Percentiles rank a stretch among this genome's conserved stretches.
Evolutionary conservation across 257 asterid genomes (phyloP).

Genomic region (Prunella vulgaris): DNA sequence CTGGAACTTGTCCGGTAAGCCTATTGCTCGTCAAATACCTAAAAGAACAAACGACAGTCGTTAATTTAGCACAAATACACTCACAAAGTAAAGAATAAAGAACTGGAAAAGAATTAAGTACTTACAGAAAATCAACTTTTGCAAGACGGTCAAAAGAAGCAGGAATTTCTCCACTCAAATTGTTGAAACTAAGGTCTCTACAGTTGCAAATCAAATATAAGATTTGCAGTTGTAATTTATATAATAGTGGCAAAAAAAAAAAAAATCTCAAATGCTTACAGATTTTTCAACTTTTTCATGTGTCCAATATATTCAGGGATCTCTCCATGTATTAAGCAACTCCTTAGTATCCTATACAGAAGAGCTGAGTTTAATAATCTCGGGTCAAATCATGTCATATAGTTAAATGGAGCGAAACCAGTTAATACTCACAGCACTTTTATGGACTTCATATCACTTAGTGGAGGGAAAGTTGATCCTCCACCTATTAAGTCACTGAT

Average conservation of each 20-base stretch:
- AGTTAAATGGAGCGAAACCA: neutral
- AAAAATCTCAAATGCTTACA: slow-evolving; percentile 41
- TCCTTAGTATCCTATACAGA: slow-evolving; percentile 50
- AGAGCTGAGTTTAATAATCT: slow-evolving; percentile 12
- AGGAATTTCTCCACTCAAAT: slow-evolving; percentile 71
- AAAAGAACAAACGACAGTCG: neutral
- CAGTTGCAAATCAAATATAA: slow-evolving; percentile 15
- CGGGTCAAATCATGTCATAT: neutral
- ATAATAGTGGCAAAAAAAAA: neutral
- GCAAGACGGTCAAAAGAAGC: slow-evolving; percentile 36
- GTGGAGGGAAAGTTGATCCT: slow-evolving; percentile 59
- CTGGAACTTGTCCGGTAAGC: slow-evolving; percentile 64
- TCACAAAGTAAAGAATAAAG: slow-evolving; percentile 11
- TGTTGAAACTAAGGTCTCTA: slow-evolving; percentile 87
- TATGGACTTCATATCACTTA: slow-evolving; percentile 44
- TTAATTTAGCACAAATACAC: neutral
- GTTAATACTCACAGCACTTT: slow-evolving; percentile 60
- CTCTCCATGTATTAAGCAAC: slow-evolving; percentile 58
- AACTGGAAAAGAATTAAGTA: slow-evolving; percentile 17
- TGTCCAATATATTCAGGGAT: slow-evolving; percentile 61
- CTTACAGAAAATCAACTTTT: slow-evolving; percentile 75
- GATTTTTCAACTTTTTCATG: slow-evolving; percentile 58
- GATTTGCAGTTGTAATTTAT: neutral
- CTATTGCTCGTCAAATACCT: slow-evolving; percentile 79
- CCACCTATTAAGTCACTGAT: slow-evolving; percentile 71